A percentile compares a stretch with the other conserved stretches of the same genome.
Evolutionary conservation across 192 early-diverging fungal species (phyloP).

Genomic region (Diversispora epigaea): DNA sequence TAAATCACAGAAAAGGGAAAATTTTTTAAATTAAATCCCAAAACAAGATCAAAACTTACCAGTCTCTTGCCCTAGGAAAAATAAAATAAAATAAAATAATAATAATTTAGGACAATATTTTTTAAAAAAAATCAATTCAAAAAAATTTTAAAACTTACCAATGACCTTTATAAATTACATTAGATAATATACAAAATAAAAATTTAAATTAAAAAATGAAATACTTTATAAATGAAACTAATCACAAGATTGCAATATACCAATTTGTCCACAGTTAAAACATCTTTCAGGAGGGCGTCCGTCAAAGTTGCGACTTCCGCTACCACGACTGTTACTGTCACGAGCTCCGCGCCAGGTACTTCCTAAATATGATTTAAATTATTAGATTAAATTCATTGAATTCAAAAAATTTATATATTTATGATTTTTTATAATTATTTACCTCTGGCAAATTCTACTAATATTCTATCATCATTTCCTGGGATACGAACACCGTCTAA

Average conservation of each 20-base stretch:
- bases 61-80: constrained; percentile 23
- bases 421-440: neutral
- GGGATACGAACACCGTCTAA: constrained; percentile 13
- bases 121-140: neutral
- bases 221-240: neutral
- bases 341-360: constrained; percentile 14
- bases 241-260: neutral
- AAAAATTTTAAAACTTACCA: constrained; percentile 11
- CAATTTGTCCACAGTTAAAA: constrained; percentile 22
- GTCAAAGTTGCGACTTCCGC: neutral
- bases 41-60: neutral
- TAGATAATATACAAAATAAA: neutral
- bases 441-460: constrained; percentile 24
- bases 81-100: neutral
- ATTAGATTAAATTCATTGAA: neutral
- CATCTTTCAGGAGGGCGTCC: constrained; percentile 17
- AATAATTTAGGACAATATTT: neutral
- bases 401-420: neutral
- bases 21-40: neutral
- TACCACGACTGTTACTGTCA: neutral
- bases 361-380: neutral
- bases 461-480: constrained; percentile 25
- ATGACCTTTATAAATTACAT: neutral
- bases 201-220: neutral
- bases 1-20: neutral